These are phyloP conservation scores for Suhomyces bolitotheri DNA, from an alignment of 1,139 yeast genomes.

Conservation along the genomic window DNA sequence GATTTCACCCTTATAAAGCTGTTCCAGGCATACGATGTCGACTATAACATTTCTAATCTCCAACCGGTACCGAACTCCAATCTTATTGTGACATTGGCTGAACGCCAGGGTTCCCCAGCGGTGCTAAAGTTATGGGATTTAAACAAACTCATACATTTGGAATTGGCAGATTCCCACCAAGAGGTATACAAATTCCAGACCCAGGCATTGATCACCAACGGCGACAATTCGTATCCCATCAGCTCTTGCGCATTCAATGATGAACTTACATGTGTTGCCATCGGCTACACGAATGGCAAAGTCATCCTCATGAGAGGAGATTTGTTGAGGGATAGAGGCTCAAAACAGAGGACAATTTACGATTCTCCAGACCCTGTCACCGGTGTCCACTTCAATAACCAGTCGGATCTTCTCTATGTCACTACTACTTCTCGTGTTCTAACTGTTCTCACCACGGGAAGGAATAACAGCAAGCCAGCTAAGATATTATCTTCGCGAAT, in stretches of 20 bases:
- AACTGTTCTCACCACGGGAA: conserved; percentile 76
- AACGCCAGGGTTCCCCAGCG: conserved; percentile 68
- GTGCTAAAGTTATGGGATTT: conserved; percentile 74
- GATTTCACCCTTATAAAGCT: conserved; percentile 46
- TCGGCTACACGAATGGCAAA: conserved; percentile 88
- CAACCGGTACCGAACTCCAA: conserved; percentile 47
- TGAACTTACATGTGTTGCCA: conserved; percentile 66
- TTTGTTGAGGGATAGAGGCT: conserved; percentile 81
- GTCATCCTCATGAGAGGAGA: conserved; percentile 87
- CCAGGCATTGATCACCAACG: conserved; percentile 41
- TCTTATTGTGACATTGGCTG: conserved; percentile 70
- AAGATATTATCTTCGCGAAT: conserved; percentile 56
- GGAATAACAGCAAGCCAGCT: conserved; percentile 70
- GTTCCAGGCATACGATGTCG: conserved; percentile 66
- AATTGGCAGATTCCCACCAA: conserved; percentile 39
- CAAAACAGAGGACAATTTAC: conserved; percentile 78
- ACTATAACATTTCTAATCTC: conserved; percentile 62
- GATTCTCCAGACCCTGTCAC: conserved; percentile 80
- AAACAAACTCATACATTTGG: conserved; percentile 42
- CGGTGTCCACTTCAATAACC: conserved; percentile 59
- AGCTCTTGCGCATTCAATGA: conserved; percentile 60
- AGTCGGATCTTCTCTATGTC: conserved; percentile 51
- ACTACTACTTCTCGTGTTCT: conserved; percentile 71
- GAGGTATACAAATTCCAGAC: conserved; percentile 35
- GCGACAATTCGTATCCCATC: conserved; percentile 69